A percentile compares a stretch with the other conserved stretches of the same genome.
phyloP scores from a whole-genome alignment of 805 yeast species.

The Soucietia sequanensis region DNA sequence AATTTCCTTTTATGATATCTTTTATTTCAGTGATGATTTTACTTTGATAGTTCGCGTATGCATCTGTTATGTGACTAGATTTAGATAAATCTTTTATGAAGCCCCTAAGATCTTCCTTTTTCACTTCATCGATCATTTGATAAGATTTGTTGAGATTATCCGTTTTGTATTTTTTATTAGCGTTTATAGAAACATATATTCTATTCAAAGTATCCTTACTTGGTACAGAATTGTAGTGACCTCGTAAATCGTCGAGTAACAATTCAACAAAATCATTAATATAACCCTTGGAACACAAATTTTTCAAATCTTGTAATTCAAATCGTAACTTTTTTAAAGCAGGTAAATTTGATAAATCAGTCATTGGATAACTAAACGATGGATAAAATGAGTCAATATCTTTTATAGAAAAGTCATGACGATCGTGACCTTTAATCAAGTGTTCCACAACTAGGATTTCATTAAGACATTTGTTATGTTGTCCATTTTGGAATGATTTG shows the following conservation, averaged over 20 bases:
- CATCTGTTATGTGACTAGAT: constrained; percentile 59
- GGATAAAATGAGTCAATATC: constrained; percentile 19
- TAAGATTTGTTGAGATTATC: constrained; percentile 33
- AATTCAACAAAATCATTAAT: constrained; percentile 54
- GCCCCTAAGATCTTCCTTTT: constrained; percentile 43
- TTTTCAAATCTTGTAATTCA: constrained; percentile 52
- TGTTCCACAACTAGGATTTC: constrained; percentile 56
- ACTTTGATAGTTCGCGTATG: constrained; percentile 66
- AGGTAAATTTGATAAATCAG: constrained; percentile 44
- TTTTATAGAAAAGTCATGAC: constrained; percentile 12
- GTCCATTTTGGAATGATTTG: constrained; percentile 40
- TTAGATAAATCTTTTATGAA: constrained; percentile 57
- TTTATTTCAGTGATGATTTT: constrained; percentile 69
- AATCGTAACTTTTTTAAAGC: constrained; percentile 53
- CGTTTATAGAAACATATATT: constrained; percentile 31
- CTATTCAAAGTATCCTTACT: constrained; percentile 50
- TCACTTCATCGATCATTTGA: constrained; percentile 33
- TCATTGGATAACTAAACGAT: constrained; percentile 28
- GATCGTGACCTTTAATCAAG: constrained; percentile 39
- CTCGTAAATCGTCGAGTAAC: constrained; percentile 60
- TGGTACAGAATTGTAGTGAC: constrained; percentile 52
- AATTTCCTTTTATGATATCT: constrained; percentile 58
- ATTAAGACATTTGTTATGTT: constrained; percentile 55
- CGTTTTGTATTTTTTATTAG: constrained; percentile 18
- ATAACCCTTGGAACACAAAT: constrained; percentile 70